Evolutionary conservation across 306 rosid species (phyloP), one percentile per base, ranked within the genome.

Genomic region (Vigna unguiculata): DNA sequence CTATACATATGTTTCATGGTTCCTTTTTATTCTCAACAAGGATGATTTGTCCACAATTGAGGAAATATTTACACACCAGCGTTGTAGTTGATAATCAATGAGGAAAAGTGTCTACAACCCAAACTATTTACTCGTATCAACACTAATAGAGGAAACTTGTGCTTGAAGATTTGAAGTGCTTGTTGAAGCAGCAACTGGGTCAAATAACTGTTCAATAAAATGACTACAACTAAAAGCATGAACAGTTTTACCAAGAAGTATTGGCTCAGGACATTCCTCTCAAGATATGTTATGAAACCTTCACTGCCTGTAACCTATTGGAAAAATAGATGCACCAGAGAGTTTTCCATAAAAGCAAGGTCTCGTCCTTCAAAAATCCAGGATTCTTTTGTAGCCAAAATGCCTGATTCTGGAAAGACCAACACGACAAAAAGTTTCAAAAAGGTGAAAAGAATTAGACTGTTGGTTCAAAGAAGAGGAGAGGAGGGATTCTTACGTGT

Each of bases 161-260:
- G 51, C 70, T 80, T 21, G 78, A 88, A 72, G 78, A 84, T 74
- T 81, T 59, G 51, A n/a, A 46, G 75, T 48, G 70, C 59, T 69
- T 32, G 19, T 36, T 48, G 41, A 36, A 36, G 87, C 75, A 25
- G 85, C 32, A 59, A 78, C 85, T 7, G 83, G 80, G 60, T 87
- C 92, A 83, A 78, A 83, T 55, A 81, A 69, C 61, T 78, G 87
- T 22, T 83, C 90, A 20, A 79, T 75, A 41, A 82, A 72, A 73
- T 32, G 36, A 32, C 28, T 1, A 24, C 36, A 5, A 32, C 36
- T 32, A 2, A 49, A 49, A 49, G 6, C 11, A 17, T 17, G 57
- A 51, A 7, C 4, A 51, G 9, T 7, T 51, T 17, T 12, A 4
- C 57, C 20, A 48, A 48, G 12, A 17, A 51, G 24, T 51, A 17